These are phyloP conservation scores for Ceriops zippeliana DNA, from an alignment of 345 rosid genomes.

Conservation along the genomic window DNA sequence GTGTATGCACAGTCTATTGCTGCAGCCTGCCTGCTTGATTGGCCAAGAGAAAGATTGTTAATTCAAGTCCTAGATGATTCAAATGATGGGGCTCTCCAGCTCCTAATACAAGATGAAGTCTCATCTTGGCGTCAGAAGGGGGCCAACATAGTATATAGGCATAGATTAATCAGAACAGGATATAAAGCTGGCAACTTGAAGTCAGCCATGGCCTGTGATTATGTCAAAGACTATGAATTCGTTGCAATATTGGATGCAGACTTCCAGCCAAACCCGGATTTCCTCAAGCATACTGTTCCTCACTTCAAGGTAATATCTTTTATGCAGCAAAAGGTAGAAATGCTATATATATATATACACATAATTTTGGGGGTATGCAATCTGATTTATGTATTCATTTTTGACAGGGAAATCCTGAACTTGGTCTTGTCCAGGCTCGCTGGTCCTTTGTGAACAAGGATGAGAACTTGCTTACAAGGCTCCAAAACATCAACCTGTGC, in stretches of 20 bases:
- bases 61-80: slow-evolving; percentile 93
- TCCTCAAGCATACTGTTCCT: slow-evolving; percentile 70
- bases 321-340: not conserved
- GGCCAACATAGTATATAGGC: slow-evolving; percentile 73
- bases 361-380: too few species aligned
- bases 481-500: slow-evolving; percentile 80
- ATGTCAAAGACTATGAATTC: slow-evolving; percentile 73
- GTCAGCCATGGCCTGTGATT: slow-evolving; percentile 86
- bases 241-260: slow-evolving; percentile 84
- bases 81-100: slow-evolving; percentile 57
- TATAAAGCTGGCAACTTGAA: slow-evolving; percentile 93
- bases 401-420: slow-evolving; percentile 73
- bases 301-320: slow-evolving; percentile 61
- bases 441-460: slow-evolving; percentile 93
- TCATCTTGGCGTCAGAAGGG: slow-evolving; percentile 66
- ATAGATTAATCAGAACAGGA: slow-evolving; percentile 79
- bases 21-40: slow-evolving; percentile 79
- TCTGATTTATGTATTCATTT: not conserved
- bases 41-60: slow-evolving; percentile 78
- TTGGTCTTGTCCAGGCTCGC: slow-evolving; percentile 84
- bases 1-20: slow-evolving; percentile 76
- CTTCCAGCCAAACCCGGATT: slow-evolving; percentile 79
- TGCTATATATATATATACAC: too few species aligned
- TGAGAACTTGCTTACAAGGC: slow-evolving; percentile 80
- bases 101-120: slow-evolving; percentile 75